These are phyloP conservation scores for Rhizomucor pusillus DNA, from an alignment of 371 early-diverging fungal species.

Conservation along the genomic window DNA sequence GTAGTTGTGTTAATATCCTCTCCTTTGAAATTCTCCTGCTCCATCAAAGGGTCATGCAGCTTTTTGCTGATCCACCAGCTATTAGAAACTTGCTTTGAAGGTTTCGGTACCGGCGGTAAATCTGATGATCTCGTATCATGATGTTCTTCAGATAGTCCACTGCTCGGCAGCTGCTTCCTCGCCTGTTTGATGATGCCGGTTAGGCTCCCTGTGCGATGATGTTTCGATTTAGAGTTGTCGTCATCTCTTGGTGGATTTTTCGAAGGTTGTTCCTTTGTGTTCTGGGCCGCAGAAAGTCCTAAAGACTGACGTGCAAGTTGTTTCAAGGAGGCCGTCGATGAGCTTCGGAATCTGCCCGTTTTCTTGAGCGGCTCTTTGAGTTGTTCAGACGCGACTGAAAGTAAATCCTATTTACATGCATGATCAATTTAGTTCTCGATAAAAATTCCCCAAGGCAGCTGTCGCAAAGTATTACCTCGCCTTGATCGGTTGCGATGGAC, in stretches of 20 bases:
- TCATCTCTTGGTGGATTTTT: neutral
- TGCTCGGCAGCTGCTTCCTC: neutral
- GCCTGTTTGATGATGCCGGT: slow-evolving; percentile 5
- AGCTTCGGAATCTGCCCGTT: slow-evolving; percentile 13
- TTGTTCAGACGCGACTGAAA: neutral
- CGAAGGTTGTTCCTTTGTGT: neutral
- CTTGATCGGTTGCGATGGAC: neutral
- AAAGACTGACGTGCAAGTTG: slow-evolving; percentile 10
- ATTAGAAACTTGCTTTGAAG: neutral
- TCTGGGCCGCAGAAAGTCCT: slow-evolving; percentile 2
- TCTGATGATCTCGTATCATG: neutral
- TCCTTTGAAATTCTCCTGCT: slow-evolving; percentile 1
- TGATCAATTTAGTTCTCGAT: too few relatives aligned
- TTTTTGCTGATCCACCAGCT: slow-evolving; percentile 7
- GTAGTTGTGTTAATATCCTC: neutral
- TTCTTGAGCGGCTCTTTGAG: slow-evolving; percentile 2
- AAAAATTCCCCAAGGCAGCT: too few relatives aligned
- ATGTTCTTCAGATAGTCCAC: neutral
- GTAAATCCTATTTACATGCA: too few relatives aligned
- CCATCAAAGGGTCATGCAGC: neutral
- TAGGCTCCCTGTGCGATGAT: slow-evolving; percentile 10
- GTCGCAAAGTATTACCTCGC: too few relatives aligned
- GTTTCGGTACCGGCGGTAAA: neutral
- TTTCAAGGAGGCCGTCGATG: slow-evolving; percentile 13
- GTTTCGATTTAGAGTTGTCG: neutral